These are phyloP conservation scores for Suaeda aralocaspica DNA, from an alignment of 148 eudicot genomes.

Conservation along the genomic window DNA sequence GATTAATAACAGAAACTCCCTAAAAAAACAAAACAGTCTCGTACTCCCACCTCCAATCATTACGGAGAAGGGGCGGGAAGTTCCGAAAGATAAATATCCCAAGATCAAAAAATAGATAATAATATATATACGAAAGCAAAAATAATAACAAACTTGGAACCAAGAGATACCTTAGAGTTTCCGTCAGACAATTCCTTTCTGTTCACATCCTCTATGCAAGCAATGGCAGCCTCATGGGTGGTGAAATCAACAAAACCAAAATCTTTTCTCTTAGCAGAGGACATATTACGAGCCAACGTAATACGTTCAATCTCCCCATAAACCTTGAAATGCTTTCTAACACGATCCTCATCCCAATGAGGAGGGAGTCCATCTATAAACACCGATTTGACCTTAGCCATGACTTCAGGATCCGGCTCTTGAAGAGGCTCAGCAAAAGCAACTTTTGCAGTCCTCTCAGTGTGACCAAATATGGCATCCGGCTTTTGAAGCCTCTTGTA, in stretches of 20 bases:
- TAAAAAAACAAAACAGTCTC: not conserved
- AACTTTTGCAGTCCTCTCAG: slow-evolving; percentile 78
- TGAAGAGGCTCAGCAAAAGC: slow-evolving; percentile 91
- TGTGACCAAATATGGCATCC: slow-evolving; percentile 75
- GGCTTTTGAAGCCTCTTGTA: slow-evolving; percentile 87
- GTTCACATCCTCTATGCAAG: slow-evolving; percentile 73
- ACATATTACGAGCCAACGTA: slow-evolving; percentile 70
- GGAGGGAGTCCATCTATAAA: slow-evolving; percentile 84
- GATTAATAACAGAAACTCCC: not conserved
- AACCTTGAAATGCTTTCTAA: slow-evolving; percentile 51
- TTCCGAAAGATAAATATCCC: not conserved
- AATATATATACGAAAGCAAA: not conserved
- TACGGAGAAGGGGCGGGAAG: not conserved
- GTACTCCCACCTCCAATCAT: not conserved
- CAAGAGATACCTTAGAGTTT: slow-evolving; percentile 50
- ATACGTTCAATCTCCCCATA: slow-evolving; percentile 77
- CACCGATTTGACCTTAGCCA: slow-evolving; percentile 87
- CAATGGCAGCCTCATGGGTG: slow-evolving; percentile 76
- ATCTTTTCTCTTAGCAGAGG: slow-evolving; percentile 82
- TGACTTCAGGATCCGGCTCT: slow-evolving; percentile 84
- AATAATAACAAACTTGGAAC: not conserved
- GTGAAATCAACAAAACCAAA: slow-evolving; percentile 85
- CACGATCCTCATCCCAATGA: slow-evolving; percentile 77
- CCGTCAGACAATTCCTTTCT: slow-evolving; percentile 57
- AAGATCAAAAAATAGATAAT: not conserved